phyloP scores from a whole-genome alignment of 164 flowering plant genomes.

The Vitis rupestris region DNA sequence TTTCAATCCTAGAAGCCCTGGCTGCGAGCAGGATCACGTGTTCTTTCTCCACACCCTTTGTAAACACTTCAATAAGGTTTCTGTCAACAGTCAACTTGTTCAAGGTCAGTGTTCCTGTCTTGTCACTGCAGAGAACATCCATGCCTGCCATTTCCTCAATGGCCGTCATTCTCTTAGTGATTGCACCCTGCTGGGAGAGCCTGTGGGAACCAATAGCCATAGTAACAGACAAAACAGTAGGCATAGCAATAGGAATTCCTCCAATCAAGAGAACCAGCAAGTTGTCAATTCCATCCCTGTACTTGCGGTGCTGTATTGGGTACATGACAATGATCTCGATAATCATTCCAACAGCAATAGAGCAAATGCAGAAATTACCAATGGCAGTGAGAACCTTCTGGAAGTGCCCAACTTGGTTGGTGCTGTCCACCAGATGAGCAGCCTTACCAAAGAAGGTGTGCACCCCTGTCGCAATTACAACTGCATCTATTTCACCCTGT shows the following conservation, averaged over 20 bases:
- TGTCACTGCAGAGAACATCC: conserved; percentile 65
- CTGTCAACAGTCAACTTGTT: conserved; percentile 44
- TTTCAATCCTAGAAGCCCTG: conserved; percentile 49
- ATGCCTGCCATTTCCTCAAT: conserved; percentile 89
- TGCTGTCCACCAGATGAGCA: conserved; percentile 80
- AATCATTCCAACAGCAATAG: conserved; percentile 63
- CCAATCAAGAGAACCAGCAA: conserved; percentile 81
- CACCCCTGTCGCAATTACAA: conserved; percentile 81
- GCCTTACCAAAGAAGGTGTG: conserved; percentile 88
- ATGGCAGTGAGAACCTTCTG: conserved; percentile 80
- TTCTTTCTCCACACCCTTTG: conserved; percentile 44
- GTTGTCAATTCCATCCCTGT: conserved; percentile 78
- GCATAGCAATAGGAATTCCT: conserved; percentile 88
- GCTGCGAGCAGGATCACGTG: conserved; percentile 45
- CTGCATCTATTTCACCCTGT: conserved; percentile 79
- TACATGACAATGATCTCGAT: conserved; percentile 74
- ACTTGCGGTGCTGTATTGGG: conserved; percentile 62
- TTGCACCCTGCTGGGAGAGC: conserved; percentile 80
- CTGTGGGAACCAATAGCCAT: conserved; percentile 90
- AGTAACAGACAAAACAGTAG: conserved; percentile 79
- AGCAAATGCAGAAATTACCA: conserved; percentile 80
- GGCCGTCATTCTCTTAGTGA: conserved; percentile 90
- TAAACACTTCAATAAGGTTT: conserved; percentile 44
- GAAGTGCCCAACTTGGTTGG: conserved; percentile 81
- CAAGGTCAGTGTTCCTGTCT: conserved; percentile 48